phyloP scores from a whole-genome alignment of 2,329 filamentous ascomycete genomes.

The Chaetomium sp. region DNA sequence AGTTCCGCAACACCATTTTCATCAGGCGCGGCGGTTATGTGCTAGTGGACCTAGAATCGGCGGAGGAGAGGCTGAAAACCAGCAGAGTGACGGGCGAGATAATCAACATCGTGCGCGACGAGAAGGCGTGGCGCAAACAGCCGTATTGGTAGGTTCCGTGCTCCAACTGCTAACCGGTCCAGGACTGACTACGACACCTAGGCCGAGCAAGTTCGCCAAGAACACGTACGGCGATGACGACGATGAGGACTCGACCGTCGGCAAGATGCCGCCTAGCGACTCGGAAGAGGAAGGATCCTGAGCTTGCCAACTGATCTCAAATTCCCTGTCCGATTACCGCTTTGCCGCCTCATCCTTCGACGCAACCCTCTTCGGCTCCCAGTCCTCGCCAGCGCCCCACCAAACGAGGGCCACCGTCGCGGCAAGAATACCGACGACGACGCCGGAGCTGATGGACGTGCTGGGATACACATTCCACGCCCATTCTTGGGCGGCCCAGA shows the following conservation, averaged over 20 bases:
- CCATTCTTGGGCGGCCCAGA: conserved; percentile 84
- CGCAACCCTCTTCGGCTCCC: conserved; percentile 16
- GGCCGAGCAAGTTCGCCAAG: conserved; percentile 80
- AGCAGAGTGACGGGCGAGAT: conserved; percentile 88
- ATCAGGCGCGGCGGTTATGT: conserved; percentile 88
- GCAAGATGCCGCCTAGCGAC: conserved; percentile 82
- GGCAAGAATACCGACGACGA: conserved; percentile 71
- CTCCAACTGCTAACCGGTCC: background rate
- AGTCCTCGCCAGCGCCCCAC: conserved; percentile 49
- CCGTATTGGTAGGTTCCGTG: conserved; percentile 69
- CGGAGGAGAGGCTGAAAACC: conserved; percentile 59
- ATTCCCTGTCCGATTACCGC: conserved; percentile 19
- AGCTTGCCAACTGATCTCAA: conserved; percentile 6
- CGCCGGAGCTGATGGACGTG: conserved; percentile 55
- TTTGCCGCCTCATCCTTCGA: conserved; percentile 30
- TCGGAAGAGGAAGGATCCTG: conserved; percentile 66
- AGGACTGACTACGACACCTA: conserved; percentile 42
- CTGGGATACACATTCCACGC: conserved; percentile 96
- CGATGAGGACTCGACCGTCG: conserved; percentile 76
- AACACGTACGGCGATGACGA: conserved; percentile 62
- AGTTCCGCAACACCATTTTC: conserved; percentile 92
- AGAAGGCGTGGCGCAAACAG: conserved; percentile 89
- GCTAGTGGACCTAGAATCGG: conserved; percentile 69
- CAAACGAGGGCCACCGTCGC: conserved; percentile 66
- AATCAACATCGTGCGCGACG: conserved; percentile 86